Evolutionary conservation across 2,329 filamentous ascomycete genomes (phyloP), one percentile per base, ranked within the genome.

Genomic region (Ceratocystis eucalypticola): DNA sequence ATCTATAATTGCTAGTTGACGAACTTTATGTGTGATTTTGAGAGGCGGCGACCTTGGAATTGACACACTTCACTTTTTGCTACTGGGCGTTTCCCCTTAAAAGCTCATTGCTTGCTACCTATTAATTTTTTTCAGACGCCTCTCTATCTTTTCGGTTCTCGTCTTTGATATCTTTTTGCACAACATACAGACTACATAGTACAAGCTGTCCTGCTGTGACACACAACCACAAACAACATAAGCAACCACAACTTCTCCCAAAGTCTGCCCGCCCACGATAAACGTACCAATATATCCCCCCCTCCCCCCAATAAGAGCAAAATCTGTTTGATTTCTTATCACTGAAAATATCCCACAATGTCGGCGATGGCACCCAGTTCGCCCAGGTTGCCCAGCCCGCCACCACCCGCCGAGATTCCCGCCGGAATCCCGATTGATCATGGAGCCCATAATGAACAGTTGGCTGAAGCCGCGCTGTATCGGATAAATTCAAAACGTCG

Each of bases 371-470:
- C 83, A 71, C 87, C 89, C 69, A 93, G 85, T 76, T 96, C 92
- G 61, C 93, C 94, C 70, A 88, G 94, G 74, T 85, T 99, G 64
- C 94, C 94, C 68, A 96, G 91, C 76, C 94, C 94, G 68, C 94
- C 94, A 67, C 94, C 94, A 44, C 87, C 95, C 67, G 91, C 93
- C 69, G 94, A 99, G 77, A 94, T 96, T 71, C 93, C 97, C 77
- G 87, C 96, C 69, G 88, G 85, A 6, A 87, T 88, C 66, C 86
- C 86, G 72, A 94, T 91, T 62, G 90, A 91, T 1, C 82, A 82
- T 20, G 79, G 86, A 69, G 81, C 85, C 53, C 72, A 76, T 30
- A 78, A 78, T 76, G 86, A 74, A 73, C 62, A 62, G 20, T 30
- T 64, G 8, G 83, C 71, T 76, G 83, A 77, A 79, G 82, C 75